Base-by-base conservation (phyloP, 768 basidiomycete genomes). In the Mycena capillaripes region DNA sequence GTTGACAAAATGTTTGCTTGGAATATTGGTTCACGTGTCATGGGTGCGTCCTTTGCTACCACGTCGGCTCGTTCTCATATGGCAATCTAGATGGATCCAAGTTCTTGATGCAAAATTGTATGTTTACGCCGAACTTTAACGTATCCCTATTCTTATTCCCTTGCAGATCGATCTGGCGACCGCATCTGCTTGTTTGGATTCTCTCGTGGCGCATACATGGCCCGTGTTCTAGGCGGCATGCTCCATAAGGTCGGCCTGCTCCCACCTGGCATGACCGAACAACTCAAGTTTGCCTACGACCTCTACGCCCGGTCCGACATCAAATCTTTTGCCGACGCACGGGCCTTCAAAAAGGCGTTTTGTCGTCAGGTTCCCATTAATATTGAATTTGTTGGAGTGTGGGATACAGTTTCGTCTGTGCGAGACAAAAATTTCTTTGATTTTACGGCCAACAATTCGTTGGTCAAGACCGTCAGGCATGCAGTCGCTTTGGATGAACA, bases 231-330 rank as follows among this genome's bases (percentile, higher is more conserved):
- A 40, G 58, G 75, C 85, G 90, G 81, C 3, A 81, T 82, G 82
- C 74, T 92, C 2, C 87, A 91, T 76, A 89, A 90, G 74, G 86
- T 92, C 58, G 91, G 91, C 25, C 76, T 92, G 1, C 84, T 92
- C 11, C 86, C 87, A 0, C 83, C 76, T 52, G 86, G 85, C 74
- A 91, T 92, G 75, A 53, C 23, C 48, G 32, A 52, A 53, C 34
- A 50, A 48, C 5, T 71, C 23, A 25, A 36, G 50, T 67, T 67
- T 57, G 56, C 53, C 21, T 65, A 23, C 27, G 36, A 66, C 27
- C 30, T 64, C n/a, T 48, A 52, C 48, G 25, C 16, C 34, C 48
- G 61, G 32, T 23, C 50, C 48, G 48, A 64, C 50, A 14, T 59
- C 9, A 32, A 85, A 84, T 68, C 69, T 14, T 61, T 42, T 42